Evolutionary conservation across 768 basidiomycete genomes (phyloP), one percentile per base, ranked within the genome.

Genomic region (Hebeloma cylindrosporum): DNA sequence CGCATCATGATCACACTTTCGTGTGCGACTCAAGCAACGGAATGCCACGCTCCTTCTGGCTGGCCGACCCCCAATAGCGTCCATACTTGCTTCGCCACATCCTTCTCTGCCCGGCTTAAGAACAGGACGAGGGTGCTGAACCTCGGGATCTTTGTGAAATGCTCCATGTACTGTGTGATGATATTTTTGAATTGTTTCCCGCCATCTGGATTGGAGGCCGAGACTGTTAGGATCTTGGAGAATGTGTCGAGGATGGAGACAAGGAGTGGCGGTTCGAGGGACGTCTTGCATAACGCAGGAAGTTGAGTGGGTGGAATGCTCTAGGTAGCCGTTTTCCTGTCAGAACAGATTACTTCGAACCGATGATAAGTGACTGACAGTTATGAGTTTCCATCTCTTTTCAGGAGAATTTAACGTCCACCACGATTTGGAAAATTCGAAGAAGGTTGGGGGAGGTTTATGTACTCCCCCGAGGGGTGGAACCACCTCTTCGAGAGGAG

Each of bases 371-470:
- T 9, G 4, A 72, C 78, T 42, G 51, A 87, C 88, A 43, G 69
- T 69, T 30, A 92, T 61, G 11, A 87, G 65, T 8, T 65, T 56
- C 80, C 84, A 88, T 33, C 73, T 72, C 33, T 76, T 74, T 11
- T 71, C 61, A 5, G 69, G 54, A 0, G 69, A 66, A 1, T 50
- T 40, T 18, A 67, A 40, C 3, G 69, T 53, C 17, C 77, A 72
- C 89, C 87, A 90, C 1, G 68, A 61, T 39, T 71, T 76, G 29
- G 66, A 72, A 51, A 92, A 87, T 26, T 82, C 77, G 54, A 88
- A 83, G 13, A 86, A 63, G 0, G 80, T 74, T 34, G 62, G 63
- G 0, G 70, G 63, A 0, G 71, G 55, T 14, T 67, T 70, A n/a
- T n/a, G n/a, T n/a, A n/a, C n/a, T n/a, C n/a, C n/a, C n/a, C n/a